Evolutionary conservation across 257 asterid genomes (phyloP), one percentile per base, ranked within the genome.

Genomic region (Paraleonurus japonicus): DNA sequence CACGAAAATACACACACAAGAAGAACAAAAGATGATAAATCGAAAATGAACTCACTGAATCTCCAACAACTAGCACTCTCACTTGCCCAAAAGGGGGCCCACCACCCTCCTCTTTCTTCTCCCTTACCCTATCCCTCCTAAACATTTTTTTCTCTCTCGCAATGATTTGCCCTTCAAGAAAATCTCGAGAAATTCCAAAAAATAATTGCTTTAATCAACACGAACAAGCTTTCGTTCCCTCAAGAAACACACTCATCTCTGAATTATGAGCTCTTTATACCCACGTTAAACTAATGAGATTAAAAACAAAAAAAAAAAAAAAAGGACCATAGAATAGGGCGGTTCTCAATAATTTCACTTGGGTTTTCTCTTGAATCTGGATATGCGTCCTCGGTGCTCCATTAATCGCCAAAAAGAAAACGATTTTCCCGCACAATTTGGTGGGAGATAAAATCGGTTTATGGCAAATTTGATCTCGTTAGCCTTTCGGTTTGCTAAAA

Each of bases 71-170:
- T 32, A 87, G 85, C 41, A 89, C 96, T 71, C 96, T 71, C 51
- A 89, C 92, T 81, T 89, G 92, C 43, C 96, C 95, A 78, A 84
- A 76, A 65, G 86, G 94, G 32, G 94, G 94, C 20, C 90, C 94
- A 19, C 85, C 89, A 72, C 71, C 80, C 41, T 63, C 82, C 63
- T 85, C 96, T 78, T 66, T 82, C 28, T n/a, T n/a, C n/a, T n/a
- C n/a, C n/a, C n/a, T n/a, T n/a, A 62, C 84, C 70, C 73, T 85
- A 70, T 84, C 94, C 81, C 87, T 87, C 96, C 94, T 82, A 85
- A 89, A 84, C 94, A 89, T 89, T 13, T 70, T 69, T 43, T 43
- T 43, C 5, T 11, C 48, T 41, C 48, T 11, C 5, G 4, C 48
- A n/a, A n/a, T 11, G 16, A 43, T 43, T 12, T 13, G 7, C 50